Conservation (phyloP, 2,329 filamentous ascomycete genomes). For the Apiospora arundinis region DNA sequence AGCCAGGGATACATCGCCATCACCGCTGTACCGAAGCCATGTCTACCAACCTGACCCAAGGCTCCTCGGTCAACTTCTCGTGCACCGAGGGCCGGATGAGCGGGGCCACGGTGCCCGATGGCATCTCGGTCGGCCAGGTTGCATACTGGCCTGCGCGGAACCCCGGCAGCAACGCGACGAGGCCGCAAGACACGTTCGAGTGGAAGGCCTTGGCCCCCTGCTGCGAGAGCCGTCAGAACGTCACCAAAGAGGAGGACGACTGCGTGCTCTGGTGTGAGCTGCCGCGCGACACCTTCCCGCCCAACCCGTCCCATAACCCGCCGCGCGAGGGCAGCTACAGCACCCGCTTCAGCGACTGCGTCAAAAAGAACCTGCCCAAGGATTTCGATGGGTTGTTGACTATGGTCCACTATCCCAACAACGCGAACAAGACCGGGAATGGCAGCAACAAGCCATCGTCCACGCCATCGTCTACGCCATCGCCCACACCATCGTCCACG, state of each 20-base stretch:
- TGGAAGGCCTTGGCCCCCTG: background rate
- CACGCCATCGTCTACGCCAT: background rate
- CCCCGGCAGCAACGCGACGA: background rate
- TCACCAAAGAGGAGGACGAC: background rate
- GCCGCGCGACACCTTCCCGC: background rate
- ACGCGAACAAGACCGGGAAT: background rate
- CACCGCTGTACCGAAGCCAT: background rate
- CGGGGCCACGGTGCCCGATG: background rate
- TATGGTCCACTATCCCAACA: background rate
- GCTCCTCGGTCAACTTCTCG: background rate
- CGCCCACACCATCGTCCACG: background rate
- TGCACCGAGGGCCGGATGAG: background rate
- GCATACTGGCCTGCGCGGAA: constrained; percentile 8
- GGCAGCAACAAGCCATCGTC: background rate
- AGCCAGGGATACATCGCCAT: background rate
- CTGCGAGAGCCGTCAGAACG: background rate
- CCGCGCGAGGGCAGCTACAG: background rate
- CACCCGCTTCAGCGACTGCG: background rate
- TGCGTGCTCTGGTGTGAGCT: constrained; percentile 12
- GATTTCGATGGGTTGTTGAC: background rate
- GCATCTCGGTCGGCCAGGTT: background rate
- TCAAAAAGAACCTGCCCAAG: background rate
- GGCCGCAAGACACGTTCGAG: background rate
- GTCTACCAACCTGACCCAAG: background rate
- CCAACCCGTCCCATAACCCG: background rate